These are phyloP conservation scores for Trichomonas vaginalis DNA, from an alignment of 208 protist genomes.

Conservation along the genomic window DNA sequence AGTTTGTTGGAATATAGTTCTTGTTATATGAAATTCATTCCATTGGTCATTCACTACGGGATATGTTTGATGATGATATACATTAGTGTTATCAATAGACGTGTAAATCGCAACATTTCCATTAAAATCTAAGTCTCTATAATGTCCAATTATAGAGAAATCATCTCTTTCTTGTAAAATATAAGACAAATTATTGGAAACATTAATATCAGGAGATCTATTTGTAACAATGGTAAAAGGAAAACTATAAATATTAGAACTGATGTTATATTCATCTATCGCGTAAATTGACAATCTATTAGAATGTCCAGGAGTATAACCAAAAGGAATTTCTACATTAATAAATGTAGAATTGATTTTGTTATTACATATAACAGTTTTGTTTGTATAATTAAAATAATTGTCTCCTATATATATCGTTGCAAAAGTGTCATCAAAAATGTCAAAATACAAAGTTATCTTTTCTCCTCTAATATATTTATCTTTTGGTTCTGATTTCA, in stretches of 20 bases:
- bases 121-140: background rate
- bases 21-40: no score
- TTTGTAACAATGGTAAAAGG: background rate
- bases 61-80: no score
- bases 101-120: background rate
- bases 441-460: background rate
- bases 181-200: background rate
- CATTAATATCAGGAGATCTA: background rate
- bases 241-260: background rate
- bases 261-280: background rate
- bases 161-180: background rate
- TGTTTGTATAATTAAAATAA: background rate
- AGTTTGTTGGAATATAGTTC: no score
- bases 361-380: background rate
- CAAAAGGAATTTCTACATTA: background rate
- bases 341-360: background rate
- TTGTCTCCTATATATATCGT: background rate
- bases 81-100: no score
- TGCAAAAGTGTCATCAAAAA: background rate
- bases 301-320: background rate
- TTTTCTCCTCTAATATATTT: background rate
- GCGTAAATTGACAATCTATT: background rate
- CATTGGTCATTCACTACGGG: no score
- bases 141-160: background rate
- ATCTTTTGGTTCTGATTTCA: background rate